Evolutionary conservation across 441 rosid species (phyloP).

Genomic region (Erysimum pusillum): DNA sequence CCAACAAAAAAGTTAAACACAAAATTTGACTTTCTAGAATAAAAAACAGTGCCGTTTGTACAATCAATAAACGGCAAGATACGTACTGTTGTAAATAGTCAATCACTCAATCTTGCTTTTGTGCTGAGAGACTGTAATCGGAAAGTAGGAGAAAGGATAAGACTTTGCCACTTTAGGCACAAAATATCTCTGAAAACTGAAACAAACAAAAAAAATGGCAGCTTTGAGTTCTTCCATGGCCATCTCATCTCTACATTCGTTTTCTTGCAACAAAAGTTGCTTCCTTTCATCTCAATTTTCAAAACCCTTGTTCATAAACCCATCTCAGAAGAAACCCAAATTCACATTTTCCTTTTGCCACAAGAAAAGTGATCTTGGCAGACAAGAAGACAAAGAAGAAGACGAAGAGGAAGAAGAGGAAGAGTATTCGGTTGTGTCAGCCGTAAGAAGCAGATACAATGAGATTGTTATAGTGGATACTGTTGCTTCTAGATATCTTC

Average conservation of each 20-base stretch:
- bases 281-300: constrained; percentile 29
- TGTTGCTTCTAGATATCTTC: constrained; percentile 65
- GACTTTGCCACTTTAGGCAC: neutral
- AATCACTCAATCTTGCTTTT: neutral
- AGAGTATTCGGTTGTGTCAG: constrained; percentile 62
- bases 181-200: neutral
- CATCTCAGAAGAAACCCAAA: constrained; percentile 36
- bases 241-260: constrained; percentile 31
- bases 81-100: neutral
- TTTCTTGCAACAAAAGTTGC: constrained; percentile 21
- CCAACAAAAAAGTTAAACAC: neutral
- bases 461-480: constrained; percentile 80
- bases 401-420: constrained; percentile 50
- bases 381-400: neutral
- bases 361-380: constrained; percentile 34
- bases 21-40: neutral
- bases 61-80: constrained; percentile 10
- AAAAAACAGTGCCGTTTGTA: constrained; percentile 9
- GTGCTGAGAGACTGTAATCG: neutral
- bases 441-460: constrained; percentile 68
- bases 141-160: constrained; percentile 26
- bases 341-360: constrained; percentile 40
- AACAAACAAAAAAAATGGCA: constrained; percentile 29
- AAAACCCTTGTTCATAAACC: constrained; percentile 35
- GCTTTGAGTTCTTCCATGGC: constrained; percentile 36